These are phyloP conservation scores for Hanseniaspora uvarum DNA, from an alignment of 1,139 yeast genomes.

Conservation along the genomic window DNA sequence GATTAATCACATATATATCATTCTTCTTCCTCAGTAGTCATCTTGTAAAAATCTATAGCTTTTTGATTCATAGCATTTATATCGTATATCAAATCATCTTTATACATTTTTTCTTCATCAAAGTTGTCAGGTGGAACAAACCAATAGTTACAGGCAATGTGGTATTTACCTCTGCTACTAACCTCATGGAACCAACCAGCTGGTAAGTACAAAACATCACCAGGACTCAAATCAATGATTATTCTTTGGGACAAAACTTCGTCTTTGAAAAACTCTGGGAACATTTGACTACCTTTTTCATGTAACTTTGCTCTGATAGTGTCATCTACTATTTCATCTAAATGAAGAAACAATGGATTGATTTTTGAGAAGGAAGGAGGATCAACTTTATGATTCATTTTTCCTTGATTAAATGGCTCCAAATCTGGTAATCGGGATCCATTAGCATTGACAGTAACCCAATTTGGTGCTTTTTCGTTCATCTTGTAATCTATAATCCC, in stretches of 20 bases:
- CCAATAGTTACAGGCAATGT: slow-evolving; percentile 65
- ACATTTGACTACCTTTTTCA: slow-evolving; percentile 32
- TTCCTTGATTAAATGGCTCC: not conserved
- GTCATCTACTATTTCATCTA: slow-evolving; percentile 40
- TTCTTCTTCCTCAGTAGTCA: not conserved
- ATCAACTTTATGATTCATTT: slow-evolving; percentile 32
- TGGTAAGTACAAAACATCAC: slow-evolving; percentile 60
- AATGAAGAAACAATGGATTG: slow-evolving; percentile 53
- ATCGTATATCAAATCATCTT: slow-evolving; percentile 39
- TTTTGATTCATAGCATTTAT: slow-evolving; percentile 38
- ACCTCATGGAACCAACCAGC: slow-evolving; percentile 81
- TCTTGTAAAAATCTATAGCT: slow-evolving; percentile 19
- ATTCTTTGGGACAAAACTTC: slow-evolving; percentile 27
- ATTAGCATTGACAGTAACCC: slow-evolving; percentile 52
- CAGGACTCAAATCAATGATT: slow-evolving; percentile 45
- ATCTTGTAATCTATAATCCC: slow-evolving; percentile 56
- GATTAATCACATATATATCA: not conserved
- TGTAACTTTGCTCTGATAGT: slow-evolving; percentile 26
- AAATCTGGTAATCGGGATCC: slow-evolving; percentile 36
- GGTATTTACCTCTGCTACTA: slow-evolving; percentile 51
- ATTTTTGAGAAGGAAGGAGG: slow-evolving; percentile 61
- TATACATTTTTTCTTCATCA: slow-evolving; percentile 32
- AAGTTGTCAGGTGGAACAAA: slow-evolving; percentile 47
- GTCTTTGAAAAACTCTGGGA: slow-evolving; percentile 39
- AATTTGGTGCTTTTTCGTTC: slow-evolving; percentile 45